These are phyloP conservation scores for Chlorella sp. DNA, from an alignment of 139 green algal species.

Conservation along the genomic window DNA sequence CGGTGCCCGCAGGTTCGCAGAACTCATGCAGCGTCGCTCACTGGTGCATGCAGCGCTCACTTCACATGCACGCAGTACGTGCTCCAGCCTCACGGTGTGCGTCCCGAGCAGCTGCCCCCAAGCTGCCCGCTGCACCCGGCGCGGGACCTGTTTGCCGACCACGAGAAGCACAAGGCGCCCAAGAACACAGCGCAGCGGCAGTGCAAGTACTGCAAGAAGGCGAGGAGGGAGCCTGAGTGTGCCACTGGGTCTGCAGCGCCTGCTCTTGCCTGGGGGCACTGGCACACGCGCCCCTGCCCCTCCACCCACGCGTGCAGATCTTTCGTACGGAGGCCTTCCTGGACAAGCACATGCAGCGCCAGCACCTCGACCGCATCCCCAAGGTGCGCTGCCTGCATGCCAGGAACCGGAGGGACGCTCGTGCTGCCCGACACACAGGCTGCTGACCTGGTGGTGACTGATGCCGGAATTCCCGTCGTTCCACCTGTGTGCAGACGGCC, in stretches of 20 bases:
- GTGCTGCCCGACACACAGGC: too few relatives aligned
- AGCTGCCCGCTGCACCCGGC: neutral
- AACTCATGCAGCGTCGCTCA: neutral
- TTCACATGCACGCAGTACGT: neutral
- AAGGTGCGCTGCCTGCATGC: neutral
- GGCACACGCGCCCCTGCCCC: too few relatives aligned
- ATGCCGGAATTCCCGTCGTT: neutral
- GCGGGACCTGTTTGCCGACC: neutral
- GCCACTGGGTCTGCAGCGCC: too few relatives aligned
- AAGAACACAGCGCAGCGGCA: neutral
- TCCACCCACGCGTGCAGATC: neutral
- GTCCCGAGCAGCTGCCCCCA: neutral
- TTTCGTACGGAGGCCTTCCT: slow-evolving; percentile 3
- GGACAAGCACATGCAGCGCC: slow-evolving; percentile 8
- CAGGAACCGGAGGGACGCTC: too few relatives aligned
- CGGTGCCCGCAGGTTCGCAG: neutral
- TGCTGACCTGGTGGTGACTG: too few relatives aligned
- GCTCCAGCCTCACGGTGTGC: neutral
- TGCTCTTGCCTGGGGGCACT: too few relatives aligned
- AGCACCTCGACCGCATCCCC: slow-evolving; percentile 8
- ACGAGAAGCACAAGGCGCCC: neutral
- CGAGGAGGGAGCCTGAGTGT: too few relatives aligned
- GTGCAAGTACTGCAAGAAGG: neutral
- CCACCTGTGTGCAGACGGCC: neutral
- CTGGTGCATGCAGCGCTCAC: neutral